Evolutionary conservation across 257 asterid species (phyloP).

Genomic region (Plantago major): DNA sequence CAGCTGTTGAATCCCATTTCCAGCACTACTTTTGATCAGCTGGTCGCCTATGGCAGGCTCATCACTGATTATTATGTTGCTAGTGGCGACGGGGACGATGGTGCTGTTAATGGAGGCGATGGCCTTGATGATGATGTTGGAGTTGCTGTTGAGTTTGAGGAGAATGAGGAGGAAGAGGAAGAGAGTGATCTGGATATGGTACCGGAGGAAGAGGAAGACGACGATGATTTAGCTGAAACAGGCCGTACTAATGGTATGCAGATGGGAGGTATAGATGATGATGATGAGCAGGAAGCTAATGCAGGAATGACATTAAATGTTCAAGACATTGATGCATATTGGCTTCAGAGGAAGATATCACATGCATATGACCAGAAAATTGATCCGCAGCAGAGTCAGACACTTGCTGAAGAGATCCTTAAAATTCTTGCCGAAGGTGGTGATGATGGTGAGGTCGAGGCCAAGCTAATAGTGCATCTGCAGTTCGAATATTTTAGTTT

Average conservation of each 20-base stretch:
- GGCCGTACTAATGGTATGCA: slow-evolving; percentile 49
- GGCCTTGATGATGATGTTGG: slow-evolving; percentile 57
- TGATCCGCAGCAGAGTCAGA: slow-evolving; percentile 61
- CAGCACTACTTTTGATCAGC: slow-evolving; percentile 33
- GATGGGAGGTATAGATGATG: slow-evolving; percentile 65
- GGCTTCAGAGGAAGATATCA: slow-evolving; percentile 69
- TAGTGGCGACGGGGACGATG: slow-evolving; percentile 33
- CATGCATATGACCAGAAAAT: slow-evolving; percentile 54
- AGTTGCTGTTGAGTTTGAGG: slow-evolving; percentile 63
- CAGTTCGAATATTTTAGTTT: slow-evolving; percentile 50
- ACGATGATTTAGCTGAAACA: slow-evolving; percentile 31
- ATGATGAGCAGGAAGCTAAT: slow-evolving; percentile 43
- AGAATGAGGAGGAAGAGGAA: slow-evolving; percentile 58
- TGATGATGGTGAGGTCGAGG: slow-evolving; percentile 51
- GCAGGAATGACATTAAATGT: slow-evolving; percentile 58
- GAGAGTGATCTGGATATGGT: slow-evolving; percentile 58
- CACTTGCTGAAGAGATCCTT: slow-evolving; percentile 54
- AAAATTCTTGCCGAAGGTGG: slow-evolving; percentile 61
- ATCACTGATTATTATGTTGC: slow-evolving; percentile 45
- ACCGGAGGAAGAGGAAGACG: slow-evolving; percentile 55
- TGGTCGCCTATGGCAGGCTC: slow-evolving; percentile 42
- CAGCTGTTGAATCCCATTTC: slow-evolving; percentile 50
- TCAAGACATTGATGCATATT: slow-evolving; percentile 60
- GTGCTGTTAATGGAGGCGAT: slow-evolving; percentile 39
- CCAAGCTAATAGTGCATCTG: slow-evolving; percentile 46